phyloP scores from a whole-genome alignment of 768 basidiomycete species.

The Daedaleopsis sinensis region DNA sequence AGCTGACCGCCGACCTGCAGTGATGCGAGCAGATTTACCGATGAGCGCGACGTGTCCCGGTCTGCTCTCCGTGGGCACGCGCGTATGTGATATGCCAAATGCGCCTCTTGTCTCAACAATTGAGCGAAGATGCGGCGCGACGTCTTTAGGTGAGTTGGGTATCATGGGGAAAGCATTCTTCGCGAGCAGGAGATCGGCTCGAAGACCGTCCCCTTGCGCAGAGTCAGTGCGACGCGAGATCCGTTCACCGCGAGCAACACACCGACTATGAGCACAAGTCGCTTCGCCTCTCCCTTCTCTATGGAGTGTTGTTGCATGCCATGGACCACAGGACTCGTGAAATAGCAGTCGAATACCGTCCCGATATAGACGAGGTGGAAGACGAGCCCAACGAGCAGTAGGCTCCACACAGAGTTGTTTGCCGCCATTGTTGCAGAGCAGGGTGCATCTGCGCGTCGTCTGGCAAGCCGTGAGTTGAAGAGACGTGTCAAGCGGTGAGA shows the following conservation, averaged over 20 bases:
- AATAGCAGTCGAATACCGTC: slow-evolving; percentile 86
- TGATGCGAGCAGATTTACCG: slow-evolving; percentile 42
- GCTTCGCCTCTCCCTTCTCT: slow-evolving; percentile 56
- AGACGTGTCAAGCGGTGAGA: background rate
- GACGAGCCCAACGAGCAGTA: slow-evolving; percentile 67
- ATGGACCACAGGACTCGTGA: slow-evolving; percentile 79
- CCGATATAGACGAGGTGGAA: slow-evolving; percentile 77
- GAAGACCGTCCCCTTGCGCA: slow-evolving; percentile 72
- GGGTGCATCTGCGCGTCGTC: background rate
- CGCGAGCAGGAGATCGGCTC: slow-evolving; percentile 78
- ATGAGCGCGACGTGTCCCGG: slow-evolving; percentile 91
- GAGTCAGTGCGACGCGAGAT: background rate
- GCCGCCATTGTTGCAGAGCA: slow-evolving; percentile 2
- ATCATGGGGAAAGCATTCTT: slow-evolving; percentile 60
- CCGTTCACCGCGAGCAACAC: slow-evolving; percentile 20
- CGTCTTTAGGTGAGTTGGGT: slow-evolving; percentile 53
- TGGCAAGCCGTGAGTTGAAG: background rate
- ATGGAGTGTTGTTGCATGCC: slow-evolving; percentile 66
- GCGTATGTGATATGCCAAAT: slow-evolving; percentile 84
- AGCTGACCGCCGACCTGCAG: background rate
- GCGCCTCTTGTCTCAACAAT: slow-evolving; percentile 70
- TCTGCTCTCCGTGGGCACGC: slow-evolving; percentile 85
- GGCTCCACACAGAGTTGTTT: slow-evolving; percentile 26
- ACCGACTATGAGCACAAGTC: slow-evolving; percentile 84
- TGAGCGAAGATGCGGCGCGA: slow-evolving; percentile 75